These are phyloP conservation scores for Rhodotorula mucilaginosa DNA, from an alignment of 1,284 basidiomycete genomes.

Conservation along the genomic window DNA sequence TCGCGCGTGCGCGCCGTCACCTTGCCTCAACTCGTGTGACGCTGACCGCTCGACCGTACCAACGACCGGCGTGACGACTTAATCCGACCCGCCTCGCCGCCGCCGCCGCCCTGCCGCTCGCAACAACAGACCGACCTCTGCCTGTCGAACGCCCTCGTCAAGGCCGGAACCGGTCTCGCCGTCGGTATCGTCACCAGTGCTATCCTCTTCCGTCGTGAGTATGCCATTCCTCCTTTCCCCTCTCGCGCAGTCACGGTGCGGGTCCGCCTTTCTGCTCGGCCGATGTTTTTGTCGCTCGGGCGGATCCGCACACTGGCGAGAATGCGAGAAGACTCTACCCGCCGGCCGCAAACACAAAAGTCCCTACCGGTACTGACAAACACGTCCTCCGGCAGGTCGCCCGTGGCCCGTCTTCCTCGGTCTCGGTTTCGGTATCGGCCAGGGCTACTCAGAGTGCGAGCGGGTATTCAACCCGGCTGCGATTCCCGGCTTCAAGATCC, in stretches of 20 bases:
- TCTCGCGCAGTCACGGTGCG: not conserved
- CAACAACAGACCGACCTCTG: slow-evolving; percentile 42
- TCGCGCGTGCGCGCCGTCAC: too few relatives aligned
- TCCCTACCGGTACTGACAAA: not conserved
- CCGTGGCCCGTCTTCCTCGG: slow-evolving; percentile 93
- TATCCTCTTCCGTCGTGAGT: slow-evolving; percentile 87
- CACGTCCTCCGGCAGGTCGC: slow-evolving; percentile 63
- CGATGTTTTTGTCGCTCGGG: not conserved
- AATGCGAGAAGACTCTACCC: too few relatives aligned
- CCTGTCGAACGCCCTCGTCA: slow-evolving; percentile 54
- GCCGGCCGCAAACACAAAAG: too few relatives aligned
- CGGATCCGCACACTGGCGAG: too few relatives aligned
- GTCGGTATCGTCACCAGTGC: slow-evolving; percentile 92
- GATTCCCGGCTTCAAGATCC: slow-evolving; percentile 40
- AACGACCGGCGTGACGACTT: not conserved
- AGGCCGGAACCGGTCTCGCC: slow-evolving; percentile 89
- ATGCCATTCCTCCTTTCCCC: too few relatives aligned
- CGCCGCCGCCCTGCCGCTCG: not conserved
- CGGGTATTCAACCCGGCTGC: slow-evolving; percentile 45
- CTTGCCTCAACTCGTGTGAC: too few relatives aligned
- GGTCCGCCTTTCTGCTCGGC: not conserved
- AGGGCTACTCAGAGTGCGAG: slow-evolving; percentile 43
- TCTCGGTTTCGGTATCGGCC: slow-evolving; percentile 76
- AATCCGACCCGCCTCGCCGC: not conserved
- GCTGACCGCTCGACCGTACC: too few relatives aligned